phyloP scores from a whole-genome alignment of 1,139 yeast species.

The Yamadazyma epiphylla region DNA sequence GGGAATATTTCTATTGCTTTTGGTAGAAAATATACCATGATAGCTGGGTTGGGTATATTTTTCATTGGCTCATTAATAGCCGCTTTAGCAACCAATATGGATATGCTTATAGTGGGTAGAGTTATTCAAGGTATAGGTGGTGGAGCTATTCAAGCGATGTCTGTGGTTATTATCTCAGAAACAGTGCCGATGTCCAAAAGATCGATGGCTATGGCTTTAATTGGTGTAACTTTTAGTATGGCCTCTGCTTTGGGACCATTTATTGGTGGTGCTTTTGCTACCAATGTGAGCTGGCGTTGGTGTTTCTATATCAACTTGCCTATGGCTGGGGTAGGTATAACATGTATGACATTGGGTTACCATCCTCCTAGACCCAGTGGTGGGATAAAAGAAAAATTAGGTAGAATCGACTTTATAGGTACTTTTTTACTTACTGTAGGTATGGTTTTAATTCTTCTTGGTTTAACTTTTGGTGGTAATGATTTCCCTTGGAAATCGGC shows the following conservation, averaged over 20 bases:
- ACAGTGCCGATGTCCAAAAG: slow-evolving; percentile 57
- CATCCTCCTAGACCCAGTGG: slow-evolving; percentile 52
- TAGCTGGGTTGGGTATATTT: slow-evolving; percentile 50
- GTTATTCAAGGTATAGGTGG: slow-evolving; percentile 73
- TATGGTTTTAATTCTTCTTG: slow-evolving; percentile 28
- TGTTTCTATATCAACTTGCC: slow-evolving; percentile 73
- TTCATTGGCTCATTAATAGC: slow-evolving; percentile 61
- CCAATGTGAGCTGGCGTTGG: slow-evolving; percentile 72
- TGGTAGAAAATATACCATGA: slow-evolving; percentile 54
- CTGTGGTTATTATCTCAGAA: slow-evolving; percentile 57
- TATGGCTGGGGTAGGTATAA: slow-evolving; percentile 55
- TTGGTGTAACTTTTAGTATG: slow-evolving; percentile 52
- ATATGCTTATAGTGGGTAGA: slow-evolving; percentile 65
- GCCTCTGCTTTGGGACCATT: slow-evolving; percentile 63
- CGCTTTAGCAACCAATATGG: slow-evolving; percentile 55
- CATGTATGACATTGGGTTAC: slow-evolving; percentile 44
- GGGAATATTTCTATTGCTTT: slow-evolving; percentile 59
- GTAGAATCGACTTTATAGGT: slow-evolving; percentile 31
- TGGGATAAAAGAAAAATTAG: slow-evolving; percentile 35
- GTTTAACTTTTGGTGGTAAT: slow-evolving; percentile 33
- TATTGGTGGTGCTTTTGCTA: slow-evolving; percentile 64
- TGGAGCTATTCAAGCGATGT: slow-evolving; percentile 62
- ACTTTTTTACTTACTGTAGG: slow-evolving; percentile 27
- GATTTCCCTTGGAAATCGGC: slow-evolving; percentile 45
- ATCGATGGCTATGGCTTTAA: slow-evolving; percentile 45